Evolutionary conservation across 75 land plant species (phyloP).

Genomic region (Selaginella moellendorffii): DNA sequence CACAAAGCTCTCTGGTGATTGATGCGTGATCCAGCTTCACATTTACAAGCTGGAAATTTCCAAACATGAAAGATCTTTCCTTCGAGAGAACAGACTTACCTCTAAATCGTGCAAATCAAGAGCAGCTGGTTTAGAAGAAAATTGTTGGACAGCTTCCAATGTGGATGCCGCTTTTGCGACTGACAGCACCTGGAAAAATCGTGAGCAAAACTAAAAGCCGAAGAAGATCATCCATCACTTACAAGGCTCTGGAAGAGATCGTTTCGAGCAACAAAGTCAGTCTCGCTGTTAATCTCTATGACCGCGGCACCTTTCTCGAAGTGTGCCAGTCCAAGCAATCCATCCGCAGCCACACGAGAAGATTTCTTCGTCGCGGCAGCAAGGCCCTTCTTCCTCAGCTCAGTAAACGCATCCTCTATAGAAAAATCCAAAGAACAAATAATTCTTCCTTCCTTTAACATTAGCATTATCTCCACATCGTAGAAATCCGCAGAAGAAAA

Average conservation of each 20-base stretch:
- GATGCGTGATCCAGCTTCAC: conserved; percentile 53
- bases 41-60: conserved; percentile 44
- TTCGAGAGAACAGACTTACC: conserved; percentile 34
- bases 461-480: no score
- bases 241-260: conserved; percentile 83
- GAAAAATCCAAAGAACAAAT: conserved; percentile 7
- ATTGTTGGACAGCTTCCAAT: conserved; percentile 17
- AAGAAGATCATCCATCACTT: no score
- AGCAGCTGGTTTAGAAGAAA: conserved; percentile 15
- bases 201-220: no score
- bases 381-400: conserved; percentile 78
- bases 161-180: conserved; percentile 58
- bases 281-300: conserved; percentile 91
- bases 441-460: no score
- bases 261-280: conserved; percentile 95
- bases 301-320: conserved; percentile 47
- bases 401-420: conserved; percentile 75
- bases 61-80: no score
- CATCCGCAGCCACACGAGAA: conserved; percentile 63
- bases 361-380: conserved; percentile 64
- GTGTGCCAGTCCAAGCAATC: conserved; percentile 64
- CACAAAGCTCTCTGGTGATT: conserved; percentile 56
- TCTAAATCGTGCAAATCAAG: conserved; percentile 44
- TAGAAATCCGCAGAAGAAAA: no score
- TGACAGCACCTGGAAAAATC: conserved; percentile 38